phyloP scores from a whole-genome alignment of 169 alveolate genomes.

The Plasmodium knowlesi region DNA sequence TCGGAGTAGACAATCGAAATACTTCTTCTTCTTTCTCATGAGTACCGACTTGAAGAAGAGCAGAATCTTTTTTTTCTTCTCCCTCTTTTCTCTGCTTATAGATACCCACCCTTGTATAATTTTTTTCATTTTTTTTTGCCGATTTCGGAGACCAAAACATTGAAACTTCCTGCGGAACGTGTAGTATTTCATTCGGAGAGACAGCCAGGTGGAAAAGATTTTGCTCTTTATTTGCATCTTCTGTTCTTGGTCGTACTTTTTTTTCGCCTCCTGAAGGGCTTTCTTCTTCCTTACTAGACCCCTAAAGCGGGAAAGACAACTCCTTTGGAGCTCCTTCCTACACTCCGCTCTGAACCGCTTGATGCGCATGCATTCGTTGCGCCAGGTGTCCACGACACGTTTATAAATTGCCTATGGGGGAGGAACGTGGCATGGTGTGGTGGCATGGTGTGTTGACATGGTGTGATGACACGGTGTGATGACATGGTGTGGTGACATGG shows the following conservation, averaged over 20 bases:
- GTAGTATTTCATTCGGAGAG: conserved; percentile 26
- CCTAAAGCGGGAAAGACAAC: not conserved
- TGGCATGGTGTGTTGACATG: not conserved
- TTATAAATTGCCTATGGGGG: conserved; percentile 34
- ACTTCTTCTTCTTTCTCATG: conserved; percentile 32
- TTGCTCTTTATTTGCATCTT: not conserved
- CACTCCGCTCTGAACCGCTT: not conserved
- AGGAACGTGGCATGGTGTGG: not conserved
- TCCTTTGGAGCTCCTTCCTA: not conserved
- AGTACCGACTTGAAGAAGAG: conserved; percentile 22
- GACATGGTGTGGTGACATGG: too few relatives aligned
- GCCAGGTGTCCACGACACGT: conserved; percentile 28
- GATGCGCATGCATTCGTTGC: not conserved
- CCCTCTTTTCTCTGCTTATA: conserved; percentile 3
- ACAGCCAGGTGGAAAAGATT: conserved; percentile 25
- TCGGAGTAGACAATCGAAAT: not conserved
- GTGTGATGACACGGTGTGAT: too few relatives aligned
- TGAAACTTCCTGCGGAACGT: conserved; percentile 20
- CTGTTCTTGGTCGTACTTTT: not conserved
- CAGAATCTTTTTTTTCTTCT: conserved; percentile 25
- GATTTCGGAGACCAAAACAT: not conserved
- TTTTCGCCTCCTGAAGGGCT: not conserved
- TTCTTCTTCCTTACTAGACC: conserved; percentile 9
- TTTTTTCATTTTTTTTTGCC: conserved; percentile 34
- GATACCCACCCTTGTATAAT: conserved; percentile 8